Base-by-base conservation (phyloP, 495 filamentous ascomycete species). In the Talaromyces ruber region DNA sequence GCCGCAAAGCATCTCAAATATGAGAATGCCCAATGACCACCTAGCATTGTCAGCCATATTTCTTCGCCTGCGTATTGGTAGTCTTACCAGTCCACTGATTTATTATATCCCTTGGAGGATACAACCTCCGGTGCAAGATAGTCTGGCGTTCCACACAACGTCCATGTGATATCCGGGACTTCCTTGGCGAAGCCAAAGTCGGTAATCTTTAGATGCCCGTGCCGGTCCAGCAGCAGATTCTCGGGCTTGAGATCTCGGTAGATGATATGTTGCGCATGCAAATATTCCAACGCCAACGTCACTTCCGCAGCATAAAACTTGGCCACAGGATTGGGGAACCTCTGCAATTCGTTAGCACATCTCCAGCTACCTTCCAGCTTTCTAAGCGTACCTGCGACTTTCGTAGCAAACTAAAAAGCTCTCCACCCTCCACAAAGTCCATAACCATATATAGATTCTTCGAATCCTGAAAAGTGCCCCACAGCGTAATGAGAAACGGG, bases 231-330 rank as follows among this genome's bases (percentile, higher is more conserved):
- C 16, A 98, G 82, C 64, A 98, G 71, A 71, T 98, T 98, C 72
- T 98, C 94, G 4, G 94, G 94, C 72, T 98, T 98, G 60, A 98
- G 74, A 76, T 98, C 94, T 64, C 94, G 88, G 76, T 98, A 98
- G 68, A 98, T 97, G 65, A 98, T 97, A 70, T 97, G 87, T 68
- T 91, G 86, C 26, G 84, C 82, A 77, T 98, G 94, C n/a, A 98
- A 83, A 71, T 98, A 98, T 66, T 98, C 94, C 24, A 98, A 79
- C 8, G 94, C 94, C 39, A 98, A 80, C 2, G 93, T 96, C 45
- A 98, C 95, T 73, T 98, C 94, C 29, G 94, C 94, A 32, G 94
- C 95, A 73, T 98, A 98, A 78, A 98, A 98, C 70, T 98, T 98
- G 68, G 94, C 94, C 51, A 98, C 95, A 11, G 95, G 95, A 67